Evolutionary conservation across 495 filamentous ascomycete species (phyloP).

Genomic region (Lasiosphaeria miniovina): DNA sequence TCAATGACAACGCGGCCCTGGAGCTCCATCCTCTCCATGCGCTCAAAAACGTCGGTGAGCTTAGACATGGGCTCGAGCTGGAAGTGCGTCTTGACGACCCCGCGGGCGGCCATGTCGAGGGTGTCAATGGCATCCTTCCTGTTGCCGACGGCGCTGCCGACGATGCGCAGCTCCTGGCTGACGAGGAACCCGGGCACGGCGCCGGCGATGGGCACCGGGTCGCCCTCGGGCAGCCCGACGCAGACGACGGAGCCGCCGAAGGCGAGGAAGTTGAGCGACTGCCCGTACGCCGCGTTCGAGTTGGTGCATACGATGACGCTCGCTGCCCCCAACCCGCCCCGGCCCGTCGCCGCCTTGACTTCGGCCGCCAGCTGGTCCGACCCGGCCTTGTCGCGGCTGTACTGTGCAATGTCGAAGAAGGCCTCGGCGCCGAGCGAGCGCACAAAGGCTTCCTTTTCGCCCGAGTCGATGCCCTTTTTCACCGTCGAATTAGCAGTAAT

Average conservation of each 20-base stretch:
- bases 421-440: constrained; percentile 61
- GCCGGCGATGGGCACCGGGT: constrained; percentile 54
- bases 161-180: constrained; percentile 52
- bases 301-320: constrained; percentile 64
- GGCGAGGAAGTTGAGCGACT: constrained; percentile 54
- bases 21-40: constrained; percentile 56
- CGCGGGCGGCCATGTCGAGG: constrained; percentile 60
- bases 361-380: constrained; percentile 38
- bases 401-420: constrained; percentile 65
- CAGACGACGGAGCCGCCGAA: constrained; percentile 64
- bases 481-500: constrained; percentile 53
- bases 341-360: constrained; percentile 54
- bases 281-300: constrained; percentile 63
- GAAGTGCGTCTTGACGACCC: constrained; percentile 59
- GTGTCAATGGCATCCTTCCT: constrained; percentile 64
- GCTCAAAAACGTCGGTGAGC: constrained; percentile 58
- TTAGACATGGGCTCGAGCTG: constrained; percentile 59
- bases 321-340: constrained; percentile 55
- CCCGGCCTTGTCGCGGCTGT: constrained; percentile 37
- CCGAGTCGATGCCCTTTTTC: constrained; percentile 56
- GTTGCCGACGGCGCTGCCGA: constrained; percentile 62
- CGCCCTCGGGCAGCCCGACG: constrained; percentile 66
- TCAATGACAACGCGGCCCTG: constrained; percentile 61
- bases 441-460: constrained; percentile 59
- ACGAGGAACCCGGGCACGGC: constrained; percentile 53